Evolutionary conservation across 169 alveolate species (phyloP).

Genomic region (Cryptosporidium baileyi): DNA sequence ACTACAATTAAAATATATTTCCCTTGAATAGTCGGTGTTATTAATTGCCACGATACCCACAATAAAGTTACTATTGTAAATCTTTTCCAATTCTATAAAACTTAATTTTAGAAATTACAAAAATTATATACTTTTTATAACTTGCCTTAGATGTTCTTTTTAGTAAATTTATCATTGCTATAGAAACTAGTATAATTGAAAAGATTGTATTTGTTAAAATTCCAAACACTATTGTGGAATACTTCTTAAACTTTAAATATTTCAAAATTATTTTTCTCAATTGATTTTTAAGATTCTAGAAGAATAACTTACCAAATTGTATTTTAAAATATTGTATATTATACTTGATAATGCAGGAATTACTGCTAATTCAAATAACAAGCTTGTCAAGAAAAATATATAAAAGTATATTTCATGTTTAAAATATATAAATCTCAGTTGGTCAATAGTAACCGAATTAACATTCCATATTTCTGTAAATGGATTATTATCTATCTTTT

Average conservation of each 20-base stretch:
- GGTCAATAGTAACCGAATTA: slow-evolving; percentile 36
- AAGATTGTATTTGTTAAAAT: slow-evolving; percentile 8
- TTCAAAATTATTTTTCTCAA: background rate
- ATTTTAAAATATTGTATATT: slow-evolving; percentile 9
- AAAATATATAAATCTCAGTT: slow-evolving; percentile 16
- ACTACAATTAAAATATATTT: slow-evolving; percentile 35
- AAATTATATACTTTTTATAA: background rate
- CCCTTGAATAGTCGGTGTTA: slow-evolving; percentile 61
- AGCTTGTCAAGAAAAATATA: slow-evolving; percentile 22
- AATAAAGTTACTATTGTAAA: slow-evolving; percentile 40
- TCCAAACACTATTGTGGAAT: slow-evolving; percentile 11
- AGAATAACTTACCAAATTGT: slow-evolving; percentile 34
- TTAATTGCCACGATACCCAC: slow-evolving; percentile 64
- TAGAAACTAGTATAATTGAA: background rate
- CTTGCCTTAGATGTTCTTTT: slow-evolving; percentile 29
- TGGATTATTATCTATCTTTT: slow-evolving; percentile 2
- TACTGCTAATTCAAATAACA: slow-evolving; percentile 38
- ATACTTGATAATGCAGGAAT: slow-evolving; percentile 20
- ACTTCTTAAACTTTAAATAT: background rate
- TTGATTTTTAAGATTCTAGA: background rate
- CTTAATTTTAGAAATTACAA: background rate
- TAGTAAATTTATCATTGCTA: background rate
- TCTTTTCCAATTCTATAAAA: slow-evolving; percentile 10
- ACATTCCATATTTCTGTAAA: slow-evolving; percentile 37
- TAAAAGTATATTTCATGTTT: slow-evolving; percentile 66